Evolutionary conservation across 2,329 filamentous ascomycete genomes (phyloP).

Genomic region (Cladosporium sp.): DNA sequence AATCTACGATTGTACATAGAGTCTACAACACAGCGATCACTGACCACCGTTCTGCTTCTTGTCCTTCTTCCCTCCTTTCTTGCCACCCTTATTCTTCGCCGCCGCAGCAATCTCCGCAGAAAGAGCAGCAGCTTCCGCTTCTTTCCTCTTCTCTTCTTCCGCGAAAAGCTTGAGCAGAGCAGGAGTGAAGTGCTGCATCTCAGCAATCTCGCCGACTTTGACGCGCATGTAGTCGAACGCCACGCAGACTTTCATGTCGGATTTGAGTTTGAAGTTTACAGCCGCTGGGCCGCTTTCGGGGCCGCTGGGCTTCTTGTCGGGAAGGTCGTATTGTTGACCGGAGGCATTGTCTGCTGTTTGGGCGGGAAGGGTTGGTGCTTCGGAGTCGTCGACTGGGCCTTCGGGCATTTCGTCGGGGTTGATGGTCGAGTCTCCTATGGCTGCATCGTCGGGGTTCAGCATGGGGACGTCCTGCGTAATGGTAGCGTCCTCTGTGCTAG

Average conservation of each 20-base stretch:
- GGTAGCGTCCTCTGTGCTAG: constrained; percentile 14
- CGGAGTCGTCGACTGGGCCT: constrained; percentile 17
- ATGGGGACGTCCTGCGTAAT: constrained; percentile 24
- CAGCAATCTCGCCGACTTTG: constrained; percentile 64
- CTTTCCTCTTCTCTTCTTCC: constrained; percentile 32
- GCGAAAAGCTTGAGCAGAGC: constrained; percentile 57
- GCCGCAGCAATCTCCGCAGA: not conserved
- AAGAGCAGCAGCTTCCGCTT: not conserved
- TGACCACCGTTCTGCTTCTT: not conserved
- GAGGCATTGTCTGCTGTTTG: constrained; percentile 13
- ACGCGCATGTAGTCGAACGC: constrained; percentile 79
- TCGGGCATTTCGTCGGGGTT: not conserved
- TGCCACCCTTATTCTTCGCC: not conserved
- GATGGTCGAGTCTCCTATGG: not conserved
- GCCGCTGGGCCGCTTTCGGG: constrained; percentile 17
- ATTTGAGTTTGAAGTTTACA: constrained; percentile 36
- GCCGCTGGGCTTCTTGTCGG: constrained; percentile 13
- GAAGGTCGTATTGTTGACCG: constrained; percentile 22
- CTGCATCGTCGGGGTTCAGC: constrained; percentile 19
- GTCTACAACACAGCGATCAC: not conserved
- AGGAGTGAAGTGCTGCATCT: constrained; percentile 60
- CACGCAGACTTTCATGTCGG: constrained; percentile 62
- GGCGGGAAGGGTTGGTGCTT: constrained; percentile 23
- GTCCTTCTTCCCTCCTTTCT: constrained; percentile 5
- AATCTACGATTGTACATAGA: not conserved